Evolutionary conservation across 257 asterid genomes (phyloP), one percentile per base, ranked within the genome.

Genomic region (Coffea canephora): DNA sequence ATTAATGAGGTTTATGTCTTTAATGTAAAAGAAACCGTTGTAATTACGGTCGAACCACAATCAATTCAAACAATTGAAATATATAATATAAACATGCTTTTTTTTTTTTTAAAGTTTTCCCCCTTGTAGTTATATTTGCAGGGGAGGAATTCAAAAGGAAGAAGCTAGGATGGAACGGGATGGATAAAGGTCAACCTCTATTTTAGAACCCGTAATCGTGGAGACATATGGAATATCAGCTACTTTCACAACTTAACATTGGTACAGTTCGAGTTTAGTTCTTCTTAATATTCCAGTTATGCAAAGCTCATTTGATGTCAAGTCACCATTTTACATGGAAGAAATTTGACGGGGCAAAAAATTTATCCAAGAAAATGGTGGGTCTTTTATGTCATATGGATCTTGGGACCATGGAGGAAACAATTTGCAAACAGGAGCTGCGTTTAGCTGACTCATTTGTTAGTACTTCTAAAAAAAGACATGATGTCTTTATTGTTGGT

Each of bases 391-490:
- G 79, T 66, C 55, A 74, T 48, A 75, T 79, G 88, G 80, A 74
- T 79, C 71, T 76, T 78, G 80, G 88, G 92, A 89, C 94, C 92
- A 87, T 69, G 77, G 81, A 67, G 73, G 79, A 41, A 79, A 73
- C 85, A 80, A 41, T 77, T 84, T 79, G 73, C 55, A 84, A 69
- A 75, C 54, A 80, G 41, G 84, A 75, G 69, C 79, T 62, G 75
- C 80, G 66, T 31, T 80, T 81, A 69, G 69, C 69, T 82, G 91
- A 82, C 90, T 79, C 80, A 69, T 88, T 83, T 89, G 86, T 86
- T 79, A 72, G 75, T 84, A 85, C 85, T 75, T 83, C 12, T 10
- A 4, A 79, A 73, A 86, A 70, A 79, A 83, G 88, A 87, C 89
- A 86, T 79, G 75, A 82, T 78, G 85, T 86, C 91, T 78, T 75